A percentile compares a stretch with the other conserved stretches of the same genome.
Conservation (phyloP, 768 basidiomycete genomes). For the Rubroboletus satanas region DNA sequence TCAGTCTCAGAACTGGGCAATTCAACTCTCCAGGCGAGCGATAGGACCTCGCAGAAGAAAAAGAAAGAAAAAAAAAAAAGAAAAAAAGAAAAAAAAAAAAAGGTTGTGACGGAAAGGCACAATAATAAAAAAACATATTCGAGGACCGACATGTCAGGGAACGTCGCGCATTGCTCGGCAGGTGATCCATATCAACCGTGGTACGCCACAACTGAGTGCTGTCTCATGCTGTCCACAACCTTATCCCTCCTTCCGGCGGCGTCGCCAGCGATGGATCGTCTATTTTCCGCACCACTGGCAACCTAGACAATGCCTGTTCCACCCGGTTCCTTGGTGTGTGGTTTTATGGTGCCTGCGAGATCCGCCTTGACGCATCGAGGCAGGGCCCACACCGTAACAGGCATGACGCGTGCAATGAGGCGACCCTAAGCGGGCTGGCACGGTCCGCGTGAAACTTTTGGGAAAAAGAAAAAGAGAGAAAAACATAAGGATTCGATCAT, state of each 20-base stretch:
- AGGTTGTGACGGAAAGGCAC: conserved; percentile 3
- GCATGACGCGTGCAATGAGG: conserved; percentile 1
- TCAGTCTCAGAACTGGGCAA: not conserved
- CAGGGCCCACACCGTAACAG: not conserved
- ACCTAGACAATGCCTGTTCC: not conserved
- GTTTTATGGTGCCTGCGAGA: conserved; percentile 13
- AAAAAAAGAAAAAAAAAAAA: not conserved
- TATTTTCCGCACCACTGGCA: not conserved
- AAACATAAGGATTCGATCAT: conserved; percentile 27
- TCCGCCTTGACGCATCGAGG: conserved; percentile 8
- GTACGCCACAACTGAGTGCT: conserved; percentile 14
- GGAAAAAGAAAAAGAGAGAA: conserved; percentile 3
- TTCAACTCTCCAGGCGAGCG: too few relatives aligned
- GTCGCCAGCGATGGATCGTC: conserved; percentile 6
- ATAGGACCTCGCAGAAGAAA: too few relatives aligned
- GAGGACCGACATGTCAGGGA: not conserved
- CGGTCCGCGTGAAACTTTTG: conserved; percentile 14
- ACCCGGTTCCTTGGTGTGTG: not conserved
- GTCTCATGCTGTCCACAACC: conserved; percentile 7
- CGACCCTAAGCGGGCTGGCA: conserved; percentile 7
- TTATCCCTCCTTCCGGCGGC: conserved; percentile 14
- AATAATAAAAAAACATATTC: not conserved
- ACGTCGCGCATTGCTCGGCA: not conserved
- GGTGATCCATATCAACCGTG: conserved; percentile 14
- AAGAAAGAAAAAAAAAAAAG: not conserved